phyloP scores from a whole-genome alignment of 495 filamentous ascomycete genomes.

The Copromyces sp. region DNA sequence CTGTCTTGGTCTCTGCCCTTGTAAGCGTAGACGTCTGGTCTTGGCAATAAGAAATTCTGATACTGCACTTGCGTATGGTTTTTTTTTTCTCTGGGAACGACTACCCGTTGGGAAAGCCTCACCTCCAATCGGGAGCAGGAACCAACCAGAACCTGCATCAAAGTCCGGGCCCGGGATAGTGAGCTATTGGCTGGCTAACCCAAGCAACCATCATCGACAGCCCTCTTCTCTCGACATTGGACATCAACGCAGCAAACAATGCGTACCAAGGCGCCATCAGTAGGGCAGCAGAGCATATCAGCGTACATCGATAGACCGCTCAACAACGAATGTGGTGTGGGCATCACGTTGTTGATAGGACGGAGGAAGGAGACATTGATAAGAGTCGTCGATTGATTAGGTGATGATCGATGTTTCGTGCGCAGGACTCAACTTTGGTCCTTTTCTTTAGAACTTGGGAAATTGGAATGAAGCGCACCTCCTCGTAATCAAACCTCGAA shows the following conservation, averaged over 20 bases:
- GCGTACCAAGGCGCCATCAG: slow-evolving; percentile 12
- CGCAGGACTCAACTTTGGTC: neutral
- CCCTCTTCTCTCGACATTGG: slow-evolving; percentile 30
- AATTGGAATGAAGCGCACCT: neutral
- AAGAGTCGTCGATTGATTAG: neutral
- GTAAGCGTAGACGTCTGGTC: neutral
- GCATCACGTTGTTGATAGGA: slow-evolving; percentile 21
- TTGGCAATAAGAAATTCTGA: neutral
- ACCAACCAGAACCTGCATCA: slow-evolving; percentile 22
- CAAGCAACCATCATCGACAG: slow-evolving; percentile 17
- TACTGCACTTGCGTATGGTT: neutral
- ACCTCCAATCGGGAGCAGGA: slow-evolving; percentile 27
- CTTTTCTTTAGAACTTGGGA: neutral
- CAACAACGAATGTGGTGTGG: slow-evolving; percentile 10
- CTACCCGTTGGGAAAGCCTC: neutral
- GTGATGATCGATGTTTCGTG: too few species aligned
- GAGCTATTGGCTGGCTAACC: slow-evolving; percentile 30
- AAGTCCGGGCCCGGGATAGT: slow-evolving; percentile 15
- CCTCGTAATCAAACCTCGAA: neutral
- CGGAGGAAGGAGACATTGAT: neutral
- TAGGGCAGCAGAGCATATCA: slow-evolving; percentile 31
- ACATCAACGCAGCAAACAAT: slow-evolving; percentile 37
- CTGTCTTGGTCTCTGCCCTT: neutral
- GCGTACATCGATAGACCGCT: slow-evolving; percentile 16
- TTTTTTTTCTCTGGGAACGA: neutral